A percentile compares a stretch with the other conserved stretches of the same genome.
Evolutionary conservation across 345 rosid species (phyloP).

Genomic region (Corymbia maculata): DNA sequence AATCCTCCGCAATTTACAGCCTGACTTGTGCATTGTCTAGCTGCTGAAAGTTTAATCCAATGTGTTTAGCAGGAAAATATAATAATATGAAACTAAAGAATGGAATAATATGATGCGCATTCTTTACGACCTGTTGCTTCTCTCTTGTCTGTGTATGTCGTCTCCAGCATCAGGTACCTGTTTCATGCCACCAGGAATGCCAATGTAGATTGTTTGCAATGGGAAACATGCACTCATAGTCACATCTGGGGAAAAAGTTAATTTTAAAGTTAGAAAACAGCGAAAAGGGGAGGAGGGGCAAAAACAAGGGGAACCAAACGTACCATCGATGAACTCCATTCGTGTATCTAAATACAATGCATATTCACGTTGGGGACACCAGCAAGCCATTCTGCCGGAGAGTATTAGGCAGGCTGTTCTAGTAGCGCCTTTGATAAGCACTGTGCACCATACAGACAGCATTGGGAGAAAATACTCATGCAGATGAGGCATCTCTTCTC

Average conservation of each 20-base stretch:
- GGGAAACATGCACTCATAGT: not conserved
- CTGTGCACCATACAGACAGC: not conserved
- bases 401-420: not conserved
- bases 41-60: not conserved
- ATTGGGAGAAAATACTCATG: not conserved
- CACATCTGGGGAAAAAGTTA: not conserved
- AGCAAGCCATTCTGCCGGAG: not conserved
- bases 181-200: not conserved
- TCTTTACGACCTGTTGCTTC: not conserved
- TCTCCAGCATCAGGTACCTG: not conserved
- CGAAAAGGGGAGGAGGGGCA: not conserved
- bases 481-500: not conserved
- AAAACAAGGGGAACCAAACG: not conserved
- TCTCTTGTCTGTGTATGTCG: not conserved
- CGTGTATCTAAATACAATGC: not conserved
- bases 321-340: not conserved
- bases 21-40: not conserved
- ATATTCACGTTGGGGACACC: not conserved
- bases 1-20: not conserved
- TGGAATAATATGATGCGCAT: not conserved
- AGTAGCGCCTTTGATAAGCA: not conserved
- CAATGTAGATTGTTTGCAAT: not conserved
- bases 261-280: not conserved
- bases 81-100: not conserved
- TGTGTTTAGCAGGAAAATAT: not conserved